phyloP scores from a whole-genome alignment of 345 rosid species.

The Excoecaria cochinchinensis region DNA sequence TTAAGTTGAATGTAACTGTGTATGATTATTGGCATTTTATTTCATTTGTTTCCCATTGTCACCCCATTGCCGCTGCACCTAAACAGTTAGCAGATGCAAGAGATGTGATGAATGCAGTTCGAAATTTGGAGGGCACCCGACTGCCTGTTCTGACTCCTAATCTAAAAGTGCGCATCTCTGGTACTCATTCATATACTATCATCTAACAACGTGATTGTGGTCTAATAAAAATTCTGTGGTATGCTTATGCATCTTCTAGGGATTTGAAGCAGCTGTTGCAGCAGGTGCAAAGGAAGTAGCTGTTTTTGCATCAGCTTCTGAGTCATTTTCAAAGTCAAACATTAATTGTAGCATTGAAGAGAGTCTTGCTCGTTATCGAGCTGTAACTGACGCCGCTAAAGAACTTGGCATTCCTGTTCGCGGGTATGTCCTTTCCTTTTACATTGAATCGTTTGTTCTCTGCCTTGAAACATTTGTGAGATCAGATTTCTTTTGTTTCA shows the following conservation, averaged over 20 bases:
- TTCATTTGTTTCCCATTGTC: not conserved
- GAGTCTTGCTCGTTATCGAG: slow-evolving; percentile 65
- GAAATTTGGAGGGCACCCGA: slow-evolving; percentile 41
- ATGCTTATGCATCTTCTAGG: slow-evolving; percentile 34
- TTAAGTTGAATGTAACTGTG: not conserved
- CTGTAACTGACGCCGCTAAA: slow-evolving; percentile 57
- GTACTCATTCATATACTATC: not conserved
- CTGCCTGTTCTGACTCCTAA: slow-evolving; percentile 73
- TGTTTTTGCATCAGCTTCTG: slow-evolving; percentile 80
- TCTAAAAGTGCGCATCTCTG: slow-evolving; percentile 45
- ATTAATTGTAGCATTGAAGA: slow-evolving; percentile 75
- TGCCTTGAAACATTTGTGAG: not conserved
- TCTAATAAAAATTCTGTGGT: slow-evolving; percentile 17
- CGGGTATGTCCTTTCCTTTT: slow-evolving; percentile 42
- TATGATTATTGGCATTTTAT: not conserved
- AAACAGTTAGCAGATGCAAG: slow-evolving; percentile 66
- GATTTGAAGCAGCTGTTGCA: slow-evolving; percentile 72
- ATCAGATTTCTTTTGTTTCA: not conserved
- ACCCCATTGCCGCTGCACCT: not conserved
- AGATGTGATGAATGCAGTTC: slow-evolving; percentile 64
- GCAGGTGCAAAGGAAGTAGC: slow-evolving; percentile 81
- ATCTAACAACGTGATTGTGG: not conserved
- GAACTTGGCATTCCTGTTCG: slow-evolving; percentile 61
- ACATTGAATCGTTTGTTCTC: not conserved
- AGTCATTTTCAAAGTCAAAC: slow-evolving; percentile 72